Base-by-base conservation (phyloP, 345 rosid genomes). In the Ceriops decandra region DNA sequence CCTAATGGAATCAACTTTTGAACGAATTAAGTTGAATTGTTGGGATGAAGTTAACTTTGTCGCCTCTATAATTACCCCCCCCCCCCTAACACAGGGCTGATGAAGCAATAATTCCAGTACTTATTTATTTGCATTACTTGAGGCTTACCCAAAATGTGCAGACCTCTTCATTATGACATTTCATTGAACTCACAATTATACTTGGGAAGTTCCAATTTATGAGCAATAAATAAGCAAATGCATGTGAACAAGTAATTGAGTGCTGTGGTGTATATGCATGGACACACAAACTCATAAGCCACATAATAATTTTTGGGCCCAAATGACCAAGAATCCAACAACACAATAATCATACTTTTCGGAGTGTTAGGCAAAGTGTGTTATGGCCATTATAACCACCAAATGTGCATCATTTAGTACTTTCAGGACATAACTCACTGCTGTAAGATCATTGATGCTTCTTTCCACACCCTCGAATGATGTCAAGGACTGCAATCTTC, bases 321-420 rank as follows among this genome's bases (percentile, higher is more conserved):
- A 66, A 42, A 72, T 35, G 60, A 32, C 30, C 33, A 27, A 60
- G 68, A 69, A 63, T 72, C 85, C 77, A 82, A 80, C 88, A 78
- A 80, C 88, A 78, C 38, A 71, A 84, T 82, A 58, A 82, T 82
- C 76, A 27, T 67, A 52, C n/a, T 69, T 72, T 77, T 66, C 67
- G 8, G 49, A 60, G 65, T 77, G 73, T 72, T 66, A 52, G 68
- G 70, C 64, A 71, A 77, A 77, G 82, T 66, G 20, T 63, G 81
- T 71, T 66, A 32, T 2, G 58, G 77, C 70, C 60, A 78, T 76
- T 62, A 78, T 78, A 58, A 22, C 82, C 54, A 60, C 79, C 81
- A 61, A 75, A 82, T 59, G 74, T 68, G 69, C 79, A 79, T 75
- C 60, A 79, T 79, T 81, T 77, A 81, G 81, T 75, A 85, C 81